Base-by-base conservation (phyloP, 1,284 basidiomycete species). In the Cryptococcus amylolentus region DNA sequence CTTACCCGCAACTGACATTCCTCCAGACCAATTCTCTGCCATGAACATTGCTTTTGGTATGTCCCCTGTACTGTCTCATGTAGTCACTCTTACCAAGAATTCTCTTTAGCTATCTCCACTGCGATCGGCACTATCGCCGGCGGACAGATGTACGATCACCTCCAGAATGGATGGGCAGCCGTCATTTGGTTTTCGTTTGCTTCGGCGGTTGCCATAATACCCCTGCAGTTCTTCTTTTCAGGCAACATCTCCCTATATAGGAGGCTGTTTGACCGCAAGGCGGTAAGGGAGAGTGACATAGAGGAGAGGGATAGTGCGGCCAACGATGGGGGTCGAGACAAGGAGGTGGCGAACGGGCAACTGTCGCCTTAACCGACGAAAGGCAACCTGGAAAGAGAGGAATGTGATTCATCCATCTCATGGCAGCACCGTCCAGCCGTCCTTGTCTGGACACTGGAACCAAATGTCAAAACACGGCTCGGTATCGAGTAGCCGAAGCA, bases 71-170 rank as follows among this genome's bases (percentile, higher is more conserved):
- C 44, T 39, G 14, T 42, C 20, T 27, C 27, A 18, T 18, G 5
- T n/a, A 49, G 14, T 8, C n/a, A 18, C 31, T 12, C 37, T 49
- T 31, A 54, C 23, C 35, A 23, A 14, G 6, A 18, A 54, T 44
- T 27, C 20, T 20, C 18, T 20, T 4, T 49, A 70, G 66, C 71
- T 2, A 49, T 70, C 16, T 68, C 63, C 4, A 66, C 61, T 2
- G 61, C 69, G 1, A 49, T 75, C 4, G 75, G 75, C 14, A 64
- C 75, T 0, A 56, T 76, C 10, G 60, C 65, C 35, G 72, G 70
- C 14, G 73, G 74, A 13, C 73, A 73, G 54, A 66, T 76, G 52
- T 75, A 75, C 60, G 69, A 74, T 57, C 58, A 65, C 20, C 58
- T 69, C 16, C 1, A 46, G 5, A 61, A 67, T 41, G 72, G 73